These are phyloP conservation scores for Nothomitra cinnamomea DNA, from an alignment of 2,329 filamentous ascomycete species.

Conservation along the genomic window DNA sequence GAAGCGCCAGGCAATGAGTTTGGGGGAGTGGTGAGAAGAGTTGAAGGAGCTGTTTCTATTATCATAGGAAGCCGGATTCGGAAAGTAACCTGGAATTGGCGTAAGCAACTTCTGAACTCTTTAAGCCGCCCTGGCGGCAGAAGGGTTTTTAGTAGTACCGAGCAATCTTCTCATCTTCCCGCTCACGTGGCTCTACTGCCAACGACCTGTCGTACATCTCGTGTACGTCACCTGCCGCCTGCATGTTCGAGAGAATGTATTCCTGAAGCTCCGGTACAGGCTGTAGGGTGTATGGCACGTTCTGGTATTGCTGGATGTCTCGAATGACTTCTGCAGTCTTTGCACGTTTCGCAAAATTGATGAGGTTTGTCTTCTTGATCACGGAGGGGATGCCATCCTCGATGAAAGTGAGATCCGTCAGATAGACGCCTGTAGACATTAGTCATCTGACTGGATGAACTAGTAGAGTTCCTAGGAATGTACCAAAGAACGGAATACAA, in stretches of 20 bases:
- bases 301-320: slow-evolving; percentile 97
- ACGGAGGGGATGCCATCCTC: slow-evolving; percentile 95
- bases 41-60: not conserved
- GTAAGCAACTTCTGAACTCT: slow-evolving; percentile 11
- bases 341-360: slow-evolving; percentile 96
- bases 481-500: slow-evolving; percentile 96
- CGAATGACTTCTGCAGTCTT: slow-evolving; percentile 98
- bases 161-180: slow-evolving; percentile 98
- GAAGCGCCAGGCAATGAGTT: not conserved
- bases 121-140: not conserved
- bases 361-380: slow-evolving; percentile 88
- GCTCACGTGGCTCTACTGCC: slow-evolving; percentile 80
- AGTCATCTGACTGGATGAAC: slow-evolving; percentile 7
- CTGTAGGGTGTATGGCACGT: slow-evolving; percentile 85
- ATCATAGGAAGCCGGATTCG: slow-evolving; percentile 37
- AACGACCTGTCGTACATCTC: slow-evolving; percentile 99
- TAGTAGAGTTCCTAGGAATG: slow-evolving; percentile 14
- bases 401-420: slow-evolving; percentile 96
- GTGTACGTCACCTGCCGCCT: slow-evolving; percentile 85
- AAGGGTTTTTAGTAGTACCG: slow-evolving; percentile 40
- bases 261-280: slow-evolving; percentile 85
- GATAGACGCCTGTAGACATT: slow-evolving; percentile 56
- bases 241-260: slow-evolving; percentile 93
- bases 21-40: not conserved
- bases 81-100: slow-evolving; percentile 28